phyloP scores from a whole-genome alignment of 805 yeast genomes.

The Candida chauliodis region DNA sequence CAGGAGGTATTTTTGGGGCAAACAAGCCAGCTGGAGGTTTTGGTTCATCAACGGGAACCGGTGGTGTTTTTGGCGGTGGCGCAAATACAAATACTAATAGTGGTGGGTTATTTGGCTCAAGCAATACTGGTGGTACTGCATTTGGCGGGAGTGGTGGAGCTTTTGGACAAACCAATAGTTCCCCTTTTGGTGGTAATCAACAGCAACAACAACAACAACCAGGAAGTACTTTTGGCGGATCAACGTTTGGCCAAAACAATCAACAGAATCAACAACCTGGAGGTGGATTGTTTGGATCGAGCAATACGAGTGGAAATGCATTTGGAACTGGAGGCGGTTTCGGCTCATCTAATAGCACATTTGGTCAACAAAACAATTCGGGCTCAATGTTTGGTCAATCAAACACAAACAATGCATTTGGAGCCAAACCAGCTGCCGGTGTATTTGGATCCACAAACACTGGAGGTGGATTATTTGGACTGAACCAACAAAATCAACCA shows the following conservation, averaged over 20 bases:
- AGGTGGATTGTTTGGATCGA: conserved; percentile 26
- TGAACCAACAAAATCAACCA: background rate
- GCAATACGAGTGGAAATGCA: conserved; percentile 7
- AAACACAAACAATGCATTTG: conserved; percentile 23
- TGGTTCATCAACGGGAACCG: conserved; percentile 14
- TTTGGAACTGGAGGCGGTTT: conserved; percentile 16
- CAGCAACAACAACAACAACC: conserved; percentile 13
- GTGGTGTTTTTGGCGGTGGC: conserved; percentile 17
- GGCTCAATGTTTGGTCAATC: conserved; percentile 20
- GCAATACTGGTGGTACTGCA: conserved; percentile 10
- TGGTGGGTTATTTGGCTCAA: conserved; percentile 31
- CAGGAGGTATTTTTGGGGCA: conserved; percentile 30
- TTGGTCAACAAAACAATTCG: conserved; percentile 17
- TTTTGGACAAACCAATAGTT: conserved; percentile 16
- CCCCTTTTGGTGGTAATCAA: conserved; percentile 22
- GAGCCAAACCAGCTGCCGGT: conserved; percentile 12
- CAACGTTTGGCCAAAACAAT: conserved; percentile 9
- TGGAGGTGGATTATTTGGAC: conserved; percentile 17
- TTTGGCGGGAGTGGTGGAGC: conserved; percentile 14
- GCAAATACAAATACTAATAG: conserved; percentile 9
- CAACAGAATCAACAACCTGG: conserved; percentile 12
- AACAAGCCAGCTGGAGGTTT: conserved; percentile 17
- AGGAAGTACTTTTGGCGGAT: conserved; percentile 17
- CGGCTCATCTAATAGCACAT: conserved; percentile 19
- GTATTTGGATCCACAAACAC: conserved; percentile 10